These are phyloP conservation scores for Cucurbita maxima DNA, from an alignment of 306 rosid genomes.

Conservation along the genomic window DNA sequence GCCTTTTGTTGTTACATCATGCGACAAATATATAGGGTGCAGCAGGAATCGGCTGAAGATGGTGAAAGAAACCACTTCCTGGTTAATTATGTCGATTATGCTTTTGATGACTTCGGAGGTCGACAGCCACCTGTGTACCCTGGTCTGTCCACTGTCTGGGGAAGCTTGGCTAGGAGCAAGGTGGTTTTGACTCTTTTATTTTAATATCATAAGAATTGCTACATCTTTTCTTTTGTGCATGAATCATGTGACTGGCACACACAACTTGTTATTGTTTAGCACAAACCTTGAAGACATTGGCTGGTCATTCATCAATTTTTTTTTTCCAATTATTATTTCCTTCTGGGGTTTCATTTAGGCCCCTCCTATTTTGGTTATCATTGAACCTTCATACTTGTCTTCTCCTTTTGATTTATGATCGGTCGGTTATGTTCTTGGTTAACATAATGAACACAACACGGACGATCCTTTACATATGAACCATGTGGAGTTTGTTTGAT, in stretches of 20 bases:
- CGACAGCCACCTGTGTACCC: constrained; percentile 98
- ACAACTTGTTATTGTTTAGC: neutral
- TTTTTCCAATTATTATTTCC: neutral
- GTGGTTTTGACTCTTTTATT: constrained; percentile 18
- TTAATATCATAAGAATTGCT: neutral
- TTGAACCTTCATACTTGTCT: neutral
- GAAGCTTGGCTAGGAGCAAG: constrained; percentile 99
- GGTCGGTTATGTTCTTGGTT: neutral
- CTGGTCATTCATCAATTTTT: neutral
- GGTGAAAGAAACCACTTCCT: constrained; percentile 93
- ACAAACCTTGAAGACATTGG: neutral
- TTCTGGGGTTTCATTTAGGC: neutral
- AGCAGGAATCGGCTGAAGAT: constrained; percentile 95
- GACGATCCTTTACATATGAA: neutral
- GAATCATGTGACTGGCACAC: neutral
- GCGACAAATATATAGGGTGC: constrained; percentile 55
- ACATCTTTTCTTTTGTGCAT: neutral
- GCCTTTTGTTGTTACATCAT: constrained; percentile 9
- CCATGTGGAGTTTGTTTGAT: neutral
- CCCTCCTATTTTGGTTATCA: neutral
- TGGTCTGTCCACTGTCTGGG: constrained; percentile 98
- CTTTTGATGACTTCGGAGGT: constrained; percentile 98
- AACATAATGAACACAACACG: neutral
- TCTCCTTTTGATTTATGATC: neutral
- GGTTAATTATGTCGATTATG: constrained; percentile 87